Conservation (phyloP, 2,329 filamentous ascomycete genomes). For the Xylariaceae sp. region DNA sequence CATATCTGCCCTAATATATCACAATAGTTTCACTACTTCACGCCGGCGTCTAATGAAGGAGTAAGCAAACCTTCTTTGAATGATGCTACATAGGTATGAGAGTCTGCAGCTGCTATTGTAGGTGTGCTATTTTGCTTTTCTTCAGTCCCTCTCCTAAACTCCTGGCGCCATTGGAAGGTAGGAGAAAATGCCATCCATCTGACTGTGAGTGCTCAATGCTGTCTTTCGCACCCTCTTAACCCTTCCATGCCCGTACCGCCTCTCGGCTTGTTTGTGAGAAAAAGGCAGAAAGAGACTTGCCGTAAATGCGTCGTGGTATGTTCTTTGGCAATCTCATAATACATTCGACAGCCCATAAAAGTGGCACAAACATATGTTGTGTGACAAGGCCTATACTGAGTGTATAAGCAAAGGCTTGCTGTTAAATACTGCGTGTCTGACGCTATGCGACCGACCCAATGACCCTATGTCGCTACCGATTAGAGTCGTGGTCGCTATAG, state of each 20-base stretch:
- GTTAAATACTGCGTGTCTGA: neutral
- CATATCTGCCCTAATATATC: neutral
- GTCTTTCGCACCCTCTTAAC: slow-evolving; percentile 28
- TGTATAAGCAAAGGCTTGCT: slow-evolving; percentile 21
- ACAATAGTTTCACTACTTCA: neutral
- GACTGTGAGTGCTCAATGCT: slow-evolving; percentile 36
- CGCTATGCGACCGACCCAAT: neutral
- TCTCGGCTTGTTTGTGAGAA: slow-evolving; percentile 29
- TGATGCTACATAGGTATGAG: slow-evolving; percentile 29
- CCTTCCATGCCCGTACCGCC: slow-evolving; percentile 22
- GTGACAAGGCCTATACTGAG: slow-evolving; percentile 3
- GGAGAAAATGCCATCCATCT: slow-evolving; percentile 32
- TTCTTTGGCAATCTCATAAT: slow-evolving; percentile 28
- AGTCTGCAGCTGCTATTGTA: slow-evolving; percentile 24
- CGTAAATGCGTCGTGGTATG: slow-evolving; percentile 24
- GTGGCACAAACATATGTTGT: slow-evolving; percentile 1
- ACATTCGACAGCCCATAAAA: slow-evolving; percentile 26
- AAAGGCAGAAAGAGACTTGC: slow-evolving; percentile 26
- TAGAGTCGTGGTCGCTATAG: slow-evolving; percentile 47
- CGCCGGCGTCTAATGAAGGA: neutral
- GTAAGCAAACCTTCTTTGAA: slow-evolving; percentile 16
- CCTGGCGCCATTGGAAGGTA: slow-evolving; percentile 23
- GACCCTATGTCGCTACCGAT: slow-evolving; percentile 19
- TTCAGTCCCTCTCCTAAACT: slow-evolving; percentile 29
- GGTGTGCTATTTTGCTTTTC: slow-evolving; percentile 28